Evolutionary conservation across 2,329 filamentous ascomycete species (phyloP).

Genomic region (Penicillium sp.): DNA sequence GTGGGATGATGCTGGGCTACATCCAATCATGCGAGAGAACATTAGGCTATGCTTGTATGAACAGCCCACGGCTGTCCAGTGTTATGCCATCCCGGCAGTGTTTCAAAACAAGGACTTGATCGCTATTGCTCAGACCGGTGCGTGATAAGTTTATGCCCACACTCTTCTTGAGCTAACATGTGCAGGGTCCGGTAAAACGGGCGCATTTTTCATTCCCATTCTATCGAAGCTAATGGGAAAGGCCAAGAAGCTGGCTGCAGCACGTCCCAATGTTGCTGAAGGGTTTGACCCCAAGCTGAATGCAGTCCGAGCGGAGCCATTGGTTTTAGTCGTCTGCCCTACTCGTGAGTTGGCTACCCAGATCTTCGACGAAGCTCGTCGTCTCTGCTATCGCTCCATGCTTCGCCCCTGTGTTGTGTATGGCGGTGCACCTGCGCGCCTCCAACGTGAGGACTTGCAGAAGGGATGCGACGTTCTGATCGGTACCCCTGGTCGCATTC

Average conservation of each 20-base stretch:
- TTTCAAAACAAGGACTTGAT: slow-evolving; percentile 76
- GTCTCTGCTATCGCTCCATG: slow-evolving; percentile 92
- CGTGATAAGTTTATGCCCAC: slow-evolving; percentile 23
- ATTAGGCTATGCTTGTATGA: slow-evolving; percentile 69
- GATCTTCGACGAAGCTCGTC: slow-evolving; percentile 90
- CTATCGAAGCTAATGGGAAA: slow-evolving; percentile 93
- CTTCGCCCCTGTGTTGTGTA: slow-evolving; percentile 87
- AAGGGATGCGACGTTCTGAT: slow-evolving; percentile 89
- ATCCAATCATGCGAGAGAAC: slow-evolving; percentile 79
- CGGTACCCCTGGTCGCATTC: slow-evolving; percentile 79
- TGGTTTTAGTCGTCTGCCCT: slow-evolving; percentile 81
- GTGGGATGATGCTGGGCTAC: slow-evolving; percentile 77
- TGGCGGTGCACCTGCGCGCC: slow-evolving; percentile 70
- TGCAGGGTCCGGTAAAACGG: slow-evolving; percentile 91
- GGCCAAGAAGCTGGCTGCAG: slow-evolving; percentile 78
- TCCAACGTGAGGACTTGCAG: slow-evolving; percentile 69
- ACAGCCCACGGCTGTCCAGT: slow-evolving; percentile 80
- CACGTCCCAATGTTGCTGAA: slow-evolving; percentile 61
- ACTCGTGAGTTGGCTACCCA: slow-evolving; percentile 89
- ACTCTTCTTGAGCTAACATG: slow-evolving; percentile 18
- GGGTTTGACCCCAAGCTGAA: slow-evolving; percentile 53
- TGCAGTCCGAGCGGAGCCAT: slow-evolving; percentile 71
- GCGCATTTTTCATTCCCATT: slow-evolving; percentile 84
- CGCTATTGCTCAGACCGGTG: slow-evolving; percentile 89
- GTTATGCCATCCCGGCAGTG: slow-evolving; percentile 78